Percentiles rank a stretch among this genome's conserved stretches.
phyloP scores from a whole-genome alignment of 75 land plant species.

The Cupressus sempervirens region DNA sequence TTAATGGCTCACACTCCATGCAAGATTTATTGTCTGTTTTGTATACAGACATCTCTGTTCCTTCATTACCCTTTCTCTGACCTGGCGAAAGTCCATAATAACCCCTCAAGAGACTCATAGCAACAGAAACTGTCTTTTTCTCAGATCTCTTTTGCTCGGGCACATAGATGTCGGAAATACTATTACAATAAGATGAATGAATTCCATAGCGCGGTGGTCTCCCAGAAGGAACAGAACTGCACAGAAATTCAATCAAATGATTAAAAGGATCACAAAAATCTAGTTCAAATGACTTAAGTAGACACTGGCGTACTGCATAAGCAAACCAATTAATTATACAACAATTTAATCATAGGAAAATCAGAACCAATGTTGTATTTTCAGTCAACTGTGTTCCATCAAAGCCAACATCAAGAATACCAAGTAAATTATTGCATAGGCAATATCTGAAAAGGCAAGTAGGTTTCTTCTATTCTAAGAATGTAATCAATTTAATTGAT shows the following conservation, averaged over 20 bases:
- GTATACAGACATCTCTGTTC: slow-evolving; percentile 40
- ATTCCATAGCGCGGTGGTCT: slow-evolving; percentile 9
- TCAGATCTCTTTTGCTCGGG: slow-evolving; percentile 4
- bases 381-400: background rate
- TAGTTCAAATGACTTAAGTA: background rate
- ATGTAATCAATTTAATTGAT: background rate
- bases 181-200: background rate
- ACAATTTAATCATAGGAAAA: background rate
- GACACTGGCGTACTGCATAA: background rate
- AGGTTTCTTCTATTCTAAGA: background rate
- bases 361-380: background rate
- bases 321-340: background rate
- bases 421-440: background rate
- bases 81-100: slow-evolving; percentile 56
- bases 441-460: background rate
- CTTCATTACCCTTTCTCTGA: slow-evolving; percentile 10
- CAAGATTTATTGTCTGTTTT: slow-evolving; percentile 15
- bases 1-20: slow-evolving; percentile 27
- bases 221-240: background rate
- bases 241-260: background rate
- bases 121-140: slow-evolving; percentile 37
- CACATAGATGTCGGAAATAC: background rate
- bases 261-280: background rate
- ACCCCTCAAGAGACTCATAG: slow-evolving; percentile 55
- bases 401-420: background rate